phyloP scores from a whole-genome alignment of 768 basidiomycete genomes.

The Suillus brevipes region DNA sequence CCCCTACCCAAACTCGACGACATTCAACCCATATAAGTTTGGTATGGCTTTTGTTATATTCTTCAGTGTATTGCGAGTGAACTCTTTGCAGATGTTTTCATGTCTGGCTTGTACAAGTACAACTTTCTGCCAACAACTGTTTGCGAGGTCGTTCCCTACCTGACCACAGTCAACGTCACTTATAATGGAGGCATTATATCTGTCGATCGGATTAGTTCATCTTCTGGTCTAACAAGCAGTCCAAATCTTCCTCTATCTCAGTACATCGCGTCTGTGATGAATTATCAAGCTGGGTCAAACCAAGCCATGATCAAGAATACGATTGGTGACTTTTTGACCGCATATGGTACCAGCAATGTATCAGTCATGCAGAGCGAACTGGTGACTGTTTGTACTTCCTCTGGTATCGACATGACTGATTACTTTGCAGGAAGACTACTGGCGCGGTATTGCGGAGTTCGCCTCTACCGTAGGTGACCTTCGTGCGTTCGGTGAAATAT shows the following conservation, averaged over 20 bases:
- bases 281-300: conserved; percentile 1
- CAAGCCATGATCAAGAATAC: conserved; percentile 1
- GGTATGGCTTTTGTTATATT: not conserved
- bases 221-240: not conserved
- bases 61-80: conserved; percentile 7
- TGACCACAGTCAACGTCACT: conserved; percentile 15
- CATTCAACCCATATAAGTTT: conserved; percentile 3
- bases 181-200: conserved; percentile 10
- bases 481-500: not conserved
- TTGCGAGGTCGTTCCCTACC: conserved; percentile 15
- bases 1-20: not conserved
- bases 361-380: not conserved
- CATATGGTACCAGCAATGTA: not conserved
- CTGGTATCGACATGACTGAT: not conserved
- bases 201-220: not conserved
- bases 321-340: conserved; percentile 7
- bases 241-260: not conserved
- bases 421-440: conserved; percentile 10
- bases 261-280: conserved; percentile 4
- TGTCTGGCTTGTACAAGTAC: conserved; percentile 15
- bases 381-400: not conserved
- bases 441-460: conserved; percentile 13
- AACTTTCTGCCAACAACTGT: conserved; percentile 11
- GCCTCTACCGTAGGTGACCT: conserved; percentile 8
- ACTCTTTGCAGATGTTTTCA: not conserved